phyloP scores from a whole-genome alignment of 179 eudicot species.

The Silene coronaria region DNA sequence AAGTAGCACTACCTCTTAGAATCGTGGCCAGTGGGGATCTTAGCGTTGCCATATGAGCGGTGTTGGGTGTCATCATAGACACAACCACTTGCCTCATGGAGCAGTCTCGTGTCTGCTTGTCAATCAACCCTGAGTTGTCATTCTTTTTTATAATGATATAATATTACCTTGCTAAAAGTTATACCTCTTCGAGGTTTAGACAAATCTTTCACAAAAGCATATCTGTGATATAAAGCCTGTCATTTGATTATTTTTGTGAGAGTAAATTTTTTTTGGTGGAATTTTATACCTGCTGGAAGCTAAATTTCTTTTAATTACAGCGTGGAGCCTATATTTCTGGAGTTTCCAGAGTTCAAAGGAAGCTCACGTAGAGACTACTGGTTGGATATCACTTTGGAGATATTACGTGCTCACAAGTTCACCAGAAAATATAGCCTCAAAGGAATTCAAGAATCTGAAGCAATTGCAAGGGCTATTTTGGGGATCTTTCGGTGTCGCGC shows the following conservation, averaged over 20 bases:
- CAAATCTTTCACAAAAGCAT: background rate
- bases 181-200: background rate
- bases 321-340: slow-evolving; percentile 65
- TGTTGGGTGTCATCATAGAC: background rate
- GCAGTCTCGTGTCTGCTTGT: background rate
- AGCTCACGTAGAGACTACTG: slow-evolving; percentile 80
- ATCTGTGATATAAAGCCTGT: background rate
- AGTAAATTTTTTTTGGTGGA: background rate
- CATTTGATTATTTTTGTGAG: background rate
- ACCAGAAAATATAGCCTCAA: slow-evolving; percentile 51
- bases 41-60: no score
- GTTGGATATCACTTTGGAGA: slow-evolving; percentile 70
- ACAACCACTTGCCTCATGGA: background rate
- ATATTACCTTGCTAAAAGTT: background rate
- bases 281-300: background rate
- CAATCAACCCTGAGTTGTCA: background rate
- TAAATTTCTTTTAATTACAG: slow-evolving; percentile 38
- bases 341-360: slow-evolving; percentile 91
- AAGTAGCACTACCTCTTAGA: background rate
- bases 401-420: slow-evolving; percentile 62
- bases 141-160: background rate
- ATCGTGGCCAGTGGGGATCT: no score
- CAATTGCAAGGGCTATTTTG: slow-evolving; percentile 65
- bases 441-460: slow-evolving; percentile 66
- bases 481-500: slow-evolving; percentile 75